These are phyloP conservation scores for Aspergillus bertholletiae DNA, from an alignment of 495 filamentous ascomycete genomes.

Conservation along the genomic window DNA sequence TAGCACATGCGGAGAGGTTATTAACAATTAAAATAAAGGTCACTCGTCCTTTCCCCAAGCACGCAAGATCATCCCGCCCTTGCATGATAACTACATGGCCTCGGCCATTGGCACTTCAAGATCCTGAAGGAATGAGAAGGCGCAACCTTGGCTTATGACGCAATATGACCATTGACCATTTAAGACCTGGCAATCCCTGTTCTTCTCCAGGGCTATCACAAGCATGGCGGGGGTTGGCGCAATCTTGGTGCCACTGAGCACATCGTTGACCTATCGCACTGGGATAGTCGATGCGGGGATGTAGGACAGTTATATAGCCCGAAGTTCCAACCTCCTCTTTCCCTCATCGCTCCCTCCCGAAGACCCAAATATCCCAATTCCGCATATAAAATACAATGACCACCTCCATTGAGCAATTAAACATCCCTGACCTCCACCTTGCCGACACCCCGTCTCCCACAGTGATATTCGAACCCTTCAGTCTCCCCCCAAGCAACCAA, in stretches of 20 bases:
- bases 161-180: too few species aligned
- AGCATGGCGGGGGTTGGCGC: background rate
- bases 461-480: slow-evolving; percentile 60
- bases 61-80: background rate
- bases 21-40: too few species aligned
- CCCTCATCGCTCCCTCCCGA: background rate
- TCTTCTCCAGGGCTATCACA: too few species aligned
- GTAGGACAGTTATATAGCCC: background rate
- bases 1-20: too few species aligned
- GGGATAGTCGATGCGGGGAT: background rate
- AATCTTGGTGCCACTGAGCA: slow-evolving; percentile 14
- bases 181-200: too few species aligned
- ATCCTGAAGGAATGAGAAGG: too few species aligned
- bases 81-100: too few species aligned
- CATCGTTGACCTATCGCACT: slow-evolving; percentile 1
- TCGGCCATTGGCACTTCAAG: too few species aligned
- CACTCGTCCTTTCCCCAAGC: background rate
- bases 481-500: slow-evolving; percentile 55
- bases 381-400: slow-evolving; percentile 6
- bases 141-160: too few species aligned
- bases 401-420: slow-evolving; percentile 1
- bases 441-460: background rate
- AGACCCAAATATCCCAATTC: background rate
- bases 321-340: too few species aligned
- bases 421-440: background rate